These are phyloP conservation scores for Penicillium canescens DNA, from an alignment of 495 filamentous ascomycete genomes.

Conservation along the genomic window DNA sequence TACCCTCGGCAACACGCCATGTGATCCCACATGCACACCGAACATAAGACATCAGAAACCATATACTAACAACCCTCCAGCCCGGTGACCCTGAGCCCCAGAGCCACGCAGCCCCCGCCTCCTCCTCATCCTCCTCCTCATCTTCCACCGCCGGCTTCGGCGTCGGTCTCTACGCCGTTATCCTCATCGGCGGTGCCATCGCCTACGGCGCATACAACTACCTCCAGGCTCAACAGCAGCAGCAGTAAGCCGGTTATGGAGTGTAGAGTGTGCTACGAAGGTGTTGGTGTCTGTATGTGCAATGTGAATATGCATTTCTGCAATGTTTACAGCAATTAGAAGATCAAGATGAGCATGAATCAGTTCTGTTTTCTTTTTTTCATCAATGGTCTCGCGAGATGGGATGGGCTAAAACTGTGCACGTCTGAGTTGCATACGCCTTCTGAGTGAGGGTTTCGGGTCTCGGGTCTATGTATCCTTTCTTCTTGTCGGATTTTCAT, in stretches of 20 bases:
- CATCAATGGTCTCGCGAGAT: too few species aligned
- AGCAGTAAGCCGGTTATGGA: slow-evolving; percentile 17
- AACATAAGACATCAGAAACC: background rate
- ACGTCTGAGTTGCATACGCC: too few species aligned
- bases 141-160: slow-evolving; percentile 58
- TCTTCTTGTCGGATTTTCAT: too few species aligned
- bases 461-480: too few species aligned
- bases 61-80: slow-evolving; percentile 44
- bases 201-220: slow-evolving; percentile 90
- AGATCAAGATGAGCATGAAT: too few species aligned
- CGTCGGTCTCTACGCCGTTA: slow-evolving; percentile 77
- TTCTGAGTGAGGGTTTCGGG: too few species aligned
- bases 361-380: too few species aligned
- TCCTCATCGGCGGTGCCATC: slow-evolving; percentile 73
- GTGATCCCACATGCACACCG: slow-evolving; percentile 7
- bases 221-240: slow-evolving; percentile 58
- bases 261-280: background rate
- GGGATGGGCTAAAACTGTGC: too few species aligned
- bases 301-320: too few species aligned
- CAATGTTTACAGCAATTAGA: too few species aligned
- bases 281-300: too few species aligned
- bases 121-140: slow-evolving; percentile 48
- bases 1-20: slow-evolving; percentile 3
- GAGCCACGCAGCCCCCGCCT: slow-evolving; percentile 51
- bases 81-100: slow-evolving; percentile 82